These are phyloP conservation scores for Fusarium metavorans DNA, from an alignment of 2,329 filamentous ascomycete species.

Conservation along the genomic window DNA sequence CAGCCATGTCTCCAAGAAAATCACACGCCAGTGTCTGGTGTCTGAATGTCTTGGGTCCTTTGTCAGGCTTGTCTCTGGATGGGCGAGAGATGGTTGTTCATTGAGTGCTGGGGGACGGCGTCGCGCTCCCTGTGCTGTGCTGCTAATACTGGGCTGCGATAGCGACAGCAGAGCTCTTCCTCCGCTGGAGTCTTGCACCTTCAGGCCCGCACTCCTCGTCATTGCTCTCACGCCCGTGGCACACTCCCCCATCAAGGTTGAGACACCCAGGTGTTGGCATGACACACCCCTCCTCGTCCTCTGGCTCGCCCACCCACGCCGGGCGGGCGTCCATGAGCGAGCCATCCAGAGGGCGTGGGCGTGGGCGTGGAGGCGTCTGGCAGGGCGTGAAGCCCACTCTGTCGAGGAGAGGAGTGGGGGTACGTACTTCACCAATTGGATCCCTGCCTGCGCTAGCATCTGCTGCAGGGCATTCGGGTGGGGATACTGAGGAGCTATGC, in stretches of 20 bases:
- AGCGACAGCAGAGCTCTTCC: slow-evolving; percentile 8
- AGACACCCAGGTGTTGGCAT: slow-evolving; percentile 34
- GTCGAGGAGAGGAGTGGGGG: slow-evolving; percentile 13
- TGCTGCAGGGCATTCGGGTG: slow-evolving; percentile 46
- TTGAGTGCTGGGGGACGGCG: not conserved
- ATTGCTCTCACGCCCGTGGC: slow-evolving; percentile 27
- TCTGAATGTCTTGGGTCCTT: slow-evolving; percentile 39
- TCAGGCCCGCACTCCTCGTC: slow-evolving; percentile 21
- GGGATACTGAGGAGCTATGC: slow-evolving; percentile 35
- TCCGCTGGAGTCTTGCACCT: slow-evolving; percentile 25
- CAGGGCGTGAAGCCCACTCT: slow-evolving; percentile 25
- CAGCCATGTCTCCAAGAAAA: slow-evolving; percentile 33
- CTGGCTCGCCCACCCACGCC: slow-evolving; percentile 26
- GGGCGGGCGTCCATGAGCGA: slow-evolving; percentile 31
- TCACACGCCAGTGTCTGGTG: slow-evolving; percentile 44
- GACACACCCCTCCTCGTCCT: slow-evolving; percentile 27
- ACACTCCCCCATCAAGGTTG: slow-evolving; percentile 26
- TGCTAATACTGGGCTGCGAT: not conserved
- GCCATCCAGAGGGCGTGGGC: slow-evolving; percentile 17
- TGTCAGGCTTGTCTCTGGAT: slow-evolving; percentile 21
- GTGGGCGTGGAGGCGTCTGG: slow-evolving; percentile 14
- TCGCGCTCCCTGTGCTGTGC: not conserved
- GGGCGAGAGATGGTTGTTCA: not conserved
- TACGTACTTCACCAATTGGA: slow-evolving; percentile 36
- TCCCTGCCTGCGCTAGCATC: slow-evolving; percentile 39